phyloP scores from a whole-genome alignment of 441 rosid genomes.

The Erodium chrysanthum region DNA sequence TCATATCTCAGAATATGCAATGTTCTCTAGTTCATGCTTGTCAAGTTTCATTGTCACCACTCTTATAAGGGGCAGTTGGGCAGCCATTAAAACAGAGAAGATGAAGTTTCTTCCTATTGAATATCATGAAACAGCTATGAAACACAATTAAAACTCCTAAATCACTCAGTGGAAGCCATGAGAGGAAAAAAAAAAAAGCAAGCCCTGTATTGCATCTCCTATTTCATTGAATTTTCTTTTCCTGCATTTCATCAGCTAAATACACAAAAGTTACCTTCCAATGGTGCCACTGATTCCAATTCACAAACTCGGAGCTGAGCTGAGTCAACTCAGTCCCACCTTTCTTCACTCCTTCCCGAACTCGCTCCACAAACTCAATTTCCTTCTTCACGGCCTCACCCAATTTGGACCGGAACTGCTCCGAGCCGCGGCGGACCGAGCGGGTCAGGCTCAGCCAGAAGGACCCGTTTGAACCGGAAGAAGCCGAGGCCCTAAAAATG shows the following conservation, averaged over 20 bases:
- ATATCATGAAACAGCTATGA: background rate
- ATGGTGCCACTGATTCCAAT: slow-evolving; percentile 69
- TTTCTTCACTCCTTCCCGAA: slow-evolving; percentile 20
- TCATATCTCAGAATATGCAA: background rate
- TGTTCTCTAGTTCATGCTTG: no score
- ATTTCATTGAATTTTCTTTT: background rate
- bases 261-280: slow-evolving; percentile 55
- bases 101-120: background rate
- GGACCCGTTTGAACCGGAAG: slow-evolving; percentile 36
- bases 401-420: slow-evolving; percentile 45
- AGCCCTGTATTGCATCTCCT: no score
- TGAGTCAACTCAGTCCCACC: slow-evolving; percentile 26
- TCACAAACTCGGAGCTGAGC: slow-evolving; percentile 42
- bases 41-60: no score
- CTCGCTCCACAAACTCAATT: slow-evolving; percentile 42
- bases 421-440: slow-evolving; percentile 25
- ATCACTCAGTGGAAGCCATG: background rate
- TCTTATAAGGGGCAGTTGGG: background rate
- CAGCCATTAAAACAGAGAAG: background rate
- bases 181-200: background rate
- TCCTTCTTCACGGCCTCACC: slow-evolving; percentile 58
- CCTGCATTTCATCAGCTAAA: slow-evolving; percentile 3
- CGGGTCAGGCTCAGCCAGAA: no score
- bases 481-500: slow-evolving; percentile 34
- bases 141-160: background rate